Evolutionary conservation across 345 rosid genomes (phyloP), one percentile per base, ranked within the genome.

Genomic region (Bruguiera sexangula): DNA sequence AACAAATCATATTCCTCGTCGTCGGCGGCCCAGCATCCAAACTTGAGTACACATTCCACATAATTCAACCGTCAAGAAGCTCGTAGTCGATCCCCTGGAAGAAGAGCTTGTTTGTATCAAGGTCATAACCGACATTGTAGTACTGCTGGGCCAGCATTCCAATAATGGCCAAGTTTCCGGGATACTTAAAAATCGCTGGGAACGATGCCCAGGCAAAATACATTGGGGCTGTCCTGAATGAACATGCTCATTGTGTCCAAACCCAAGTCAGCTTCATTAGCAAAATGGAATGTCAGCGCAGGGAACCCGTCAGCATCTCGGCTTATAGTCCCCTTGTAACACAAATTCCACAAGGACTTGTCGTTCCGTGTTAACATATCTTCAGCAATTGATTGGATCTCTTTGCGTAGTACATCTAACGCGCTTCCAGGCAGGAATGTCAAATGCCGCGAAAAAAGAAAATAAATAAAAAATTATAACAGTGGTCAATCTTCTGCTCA

Each of bases 141-240:
- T 76, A 39, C 71, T 83, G 86, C 31, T 83, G 86, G 27, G 84
- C 82, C 63, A 78, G 69, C 46, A 78, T 52, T 22, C 84, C 84
- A 52, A 83, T 60, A 3, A 77, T 43, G 3, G 82, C 57, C 8
- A 60, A 8, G 4, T 66, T 76, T 32, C 21, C 30, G 16, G 32
- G 21, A 22, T 61, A 60, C 22, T 19, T 18, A 2, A 31, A 31
- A 7, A 75, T 75, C 62, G 4, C 76, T 77, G 20, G 79, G 71
- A 31, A 57, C 72, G 46, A 56, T 13, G 30, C 51, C 62, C 31
- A 67, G 4, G 70, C 62, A 67, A 54, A 67, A 67, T 8, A 9
- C 52, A 22, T 53, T 21, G 21, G 61, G 27, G 20, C 22, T 22
- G 6, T 0, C 20, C 19, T 68, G 63, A 10, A n/a, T 11, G 26